Evolutionary conservation across 2,329 filamentous ascomycete species (phyloP), one percentile per base, ranked within the genome.

Genomic region (Septoria linicola): DNA sequence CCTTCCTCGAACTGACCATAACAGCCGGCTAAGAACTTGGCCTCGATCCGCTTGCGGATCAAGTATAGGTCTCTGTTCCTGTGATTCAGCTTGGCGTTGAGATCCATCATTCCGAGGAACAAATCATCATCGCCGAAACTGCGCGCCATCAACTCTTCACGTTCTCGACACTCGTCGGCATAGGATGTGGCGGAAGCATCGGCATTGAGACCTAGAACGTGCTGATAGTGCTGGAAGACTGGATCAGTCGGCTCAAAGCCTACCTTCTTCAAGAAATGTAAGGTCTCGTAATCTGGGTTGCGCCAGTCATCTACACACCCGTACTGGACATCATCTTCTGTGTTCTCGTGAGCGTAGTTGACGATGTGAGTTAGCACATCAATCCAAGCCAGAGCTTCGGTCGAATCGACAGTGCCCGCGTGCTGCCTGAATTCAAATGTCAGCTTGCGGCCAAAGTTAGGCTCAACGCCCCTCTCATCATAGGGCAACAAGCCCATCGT

Each of bases 351-450:
- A 10, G 53, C 49, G 49, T 47, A 54, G 3, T 21, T 19, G 14
- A 57, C 36, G 0, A 60, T 16, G 14, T 32, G 19, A 2, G 45
- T 10, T 5, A 61, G 43, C 8, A 68, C 50, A 20, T 56, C 54
- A 20, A 66, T 51, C 65, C 66, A 69, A 17, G 66, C 54, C 4
- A 61, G 46, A 8, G 65, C 53, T 19, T 63, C 59, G 1, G 46
- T 39, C 6, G 49, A 36, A 23, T 64, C 53, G 4, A 66, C 41
- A 7, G 62, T 65, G 1, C 57, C 61, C 20, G 53, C 51, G 31
- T 65, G 63, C 41, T 68, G 66, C 4, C 64, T 57, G 51, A 68
- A 68, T 40, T 64, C 64, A 31, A 69, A 58, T 1, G 66, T 68
- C 23, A 52, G 54, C 25, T 60, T 54, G 25, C 46, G 21, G 13